Percentiles rank a stretch among this genome's conserved stretches.
Conservation (phyloP, 176 grass and related monocot genomes). For the Rhynchospora pubera region DNA sequence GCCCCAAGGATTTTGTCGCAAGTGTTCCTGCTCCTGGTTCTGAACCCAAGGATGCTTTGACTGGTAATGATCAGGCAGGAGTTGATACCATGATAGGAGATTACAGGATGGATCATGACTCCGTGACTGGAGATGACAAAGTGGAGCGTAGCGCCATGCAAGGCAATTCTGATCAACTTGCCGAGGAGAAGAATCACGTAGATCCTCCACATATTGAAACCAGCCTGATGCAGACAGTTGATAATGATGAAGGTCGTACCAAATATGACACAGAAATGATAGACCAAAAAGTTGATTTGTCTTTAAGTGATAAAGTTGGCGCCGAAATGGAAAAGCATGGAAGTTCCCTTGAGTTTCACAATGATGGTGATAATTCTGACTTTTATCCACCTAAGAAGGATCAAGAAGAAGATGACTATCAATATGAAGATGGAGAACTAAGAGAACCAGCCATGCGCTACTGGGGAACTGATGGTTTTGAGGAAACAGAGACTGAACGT, state of each 20-base stretch:
- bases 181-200: not conserved
- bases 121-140: conserved; percentile 2
- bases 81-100: not conserved
- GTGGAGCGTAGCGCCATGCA: not conserved
- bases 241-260: not conserved
- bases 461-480: conserved; percentile 49
- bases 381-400: conserved; percentile 26
- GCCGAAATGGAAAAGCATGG: conserved; percentile 7
- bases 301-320: conserved; percentile 25
- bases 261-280: not conserved
- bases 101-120: conserved; percentile 1
- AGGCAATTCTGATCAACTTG: not conserved
- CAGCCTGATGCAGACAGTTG: not conserved
- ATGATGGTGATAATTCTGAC: not conserved
- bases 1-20: not conserved
- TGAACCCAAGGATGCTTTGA: not conserved
- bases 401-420: conserved; percentile 81
- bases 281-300: conserved; percentile 23
- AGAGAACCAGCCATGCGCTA: conserved; percentile 47
- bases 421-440: conserved; percentile 94
- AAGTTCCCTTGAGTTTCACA: not conserved
- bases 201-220: not conserved
- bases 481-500: conserved; percentile 36
- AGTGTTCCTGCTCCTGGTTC: not conserved
- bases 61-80: not conserved